Evolutionary conservation across 1,284 basidiomycete genomes (phyloP).

Genomic region (Ganoderma multipileum): DNA sequence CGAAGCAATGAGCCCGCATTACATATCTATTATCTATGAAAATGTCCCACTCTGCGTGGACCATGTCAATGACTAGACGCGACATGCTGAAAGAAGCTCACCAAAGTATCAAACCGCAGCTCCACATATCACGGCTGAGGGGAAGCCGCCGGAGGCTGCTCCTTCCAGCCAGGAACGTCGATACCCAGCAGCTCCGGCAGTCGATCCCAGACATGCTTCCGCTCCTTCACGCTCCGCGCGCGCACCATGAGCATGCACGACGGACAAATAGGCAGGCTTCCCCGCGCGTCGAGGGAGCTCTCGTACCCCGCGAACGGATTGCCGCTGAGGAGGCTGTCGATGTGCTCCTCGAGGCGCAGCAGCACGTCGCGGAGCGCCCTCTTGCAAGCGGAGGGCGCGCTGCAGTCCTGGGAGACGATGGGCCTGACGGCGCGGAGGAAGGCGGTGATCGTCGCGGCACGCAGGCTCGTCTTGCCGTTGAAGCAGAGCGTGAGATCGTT

Average conservation of each 20-base stretch:
- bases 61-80: no score
- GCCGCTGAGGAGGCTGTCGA: neutral
- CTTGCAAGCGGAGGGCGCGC: neutral
- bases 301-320: neutral
- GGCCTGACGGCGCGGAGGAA: neutral
- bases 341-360: neutral
- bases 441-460: neutral
- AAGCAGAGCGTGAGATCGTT: conserved; percentile 13
- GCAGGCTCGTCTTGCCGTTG: neutral
- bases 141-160: conserved; percentile 12
- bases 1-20: no score
- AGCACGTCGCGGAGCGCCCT: neutral
- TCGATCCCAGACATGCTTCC: conserved; percentile 5
- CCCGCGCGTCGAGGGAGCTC: no score
- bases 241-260: neutral
- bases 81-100: neutral
- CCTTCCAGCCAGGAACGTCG: conserved; percentile 7
- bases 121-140: neutral
- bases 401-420: neutral
- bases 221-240: neutral
- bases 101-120: neutral
- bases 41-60: no score
- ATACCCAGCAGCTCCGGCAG: conserved; percentile 12
- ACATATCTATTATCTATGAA: no score
- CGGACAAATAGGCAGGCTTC: neutral